Percentiles rank a stretch among this genome's conserved stretches.
phyloP scores from a whole-genome alignment of 176 grass and related monocot genomes.

The Ampelocalamus luodianensis region DNA sequence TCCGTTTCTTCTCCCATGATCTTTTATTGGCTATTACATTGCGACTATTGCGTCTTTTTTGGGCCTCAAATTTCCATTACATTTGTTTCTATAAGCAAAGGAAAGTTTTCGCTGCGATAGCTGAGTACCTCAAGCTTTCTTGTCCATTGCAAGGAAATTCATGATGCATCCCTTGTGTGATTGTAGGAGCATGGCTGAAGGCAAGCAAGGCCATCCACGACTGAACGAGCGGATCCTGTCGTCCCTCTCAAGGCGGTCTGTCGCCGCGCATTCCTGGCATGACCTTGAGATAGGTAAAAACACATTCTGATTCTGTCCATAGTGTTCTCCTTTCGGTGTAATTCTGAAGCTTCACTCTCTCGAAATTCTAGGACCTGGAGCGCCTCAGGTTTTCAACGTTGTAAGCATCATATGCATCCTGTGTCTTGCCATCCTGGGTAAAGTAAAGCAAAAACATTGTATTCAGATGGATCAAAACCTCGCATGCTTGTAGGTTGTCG shows the following conservation, averaged over 20 bases:
- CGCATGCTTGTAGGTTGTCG: conserved; percentile 48
- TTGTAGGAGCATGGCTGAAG: conserved; percentile 44
- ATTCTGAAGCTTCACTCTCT: neutral
- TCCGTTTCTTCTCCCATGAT: neutral
- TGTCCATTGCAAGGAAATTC: neutral
- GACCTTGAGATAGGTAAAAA: conserved; percentile 81
- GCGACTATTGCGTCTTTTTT: neutral
- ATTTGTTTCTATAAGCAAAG: neutral
- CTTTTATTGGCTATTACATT: neutral
- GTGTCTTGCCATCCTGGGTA: conserved; percentile 20
- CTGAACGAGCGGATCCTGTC: conserved; percentile 80
- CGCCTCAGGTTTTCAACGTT: conserved; percentile 77
- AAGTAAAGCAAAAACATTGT: neutral
- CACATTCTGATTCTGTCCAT: neutral
- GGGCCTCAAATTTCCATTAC: neutral
- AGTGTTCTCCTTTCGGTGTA: neutral
- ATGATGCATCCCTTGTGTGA: neutral
- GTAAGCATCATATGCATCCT: conserved; percentile 57
- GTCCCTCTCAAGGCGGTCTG: conserved; percentile 71
- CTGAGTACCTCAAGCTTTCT: neutral
- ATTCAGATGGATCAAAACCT: conserved; percentile 11
- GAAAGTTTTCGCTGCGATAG: neutral
- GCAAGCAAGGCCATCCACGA: conserved; percentile 32
- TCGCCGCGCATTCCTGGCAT: conserved; percentile 90
- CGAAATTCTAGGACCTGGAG: conserved; percentile 61